Evolutionary conservation across 1,284 basidiomycete species (phyloP).

Genomic region (Papiliotrema fonsecae): DNA sequence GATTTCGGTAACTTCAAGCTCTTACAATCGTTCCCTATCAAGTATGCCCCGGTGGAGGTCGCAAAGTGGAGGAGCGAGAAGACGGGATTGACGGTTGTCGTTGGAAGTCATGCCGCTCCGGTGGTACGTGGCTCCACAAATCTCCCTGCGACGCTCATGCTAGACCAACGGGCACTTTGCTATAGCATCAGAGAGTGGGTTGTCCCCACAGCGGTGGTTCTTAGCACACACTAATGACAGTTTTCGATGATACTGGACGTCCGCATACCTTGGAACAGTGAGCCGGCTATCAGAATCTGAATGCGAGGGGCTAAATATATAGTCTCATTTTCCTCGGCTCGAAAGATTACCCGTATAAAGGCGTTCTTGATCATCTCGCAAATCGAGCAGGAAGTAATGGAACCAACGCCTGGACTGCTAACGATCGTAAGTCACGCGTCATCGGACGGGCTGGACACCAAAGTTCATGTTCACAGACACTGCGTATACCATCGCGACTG

Average conservation of each 20-base stretch:
- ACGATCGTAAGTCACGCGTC: slow-evolving; percentile 42
- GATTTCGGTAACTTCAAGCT: slow-evolving; percentile 45
- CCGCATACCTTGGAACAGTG: slow-evolving; percentile 87
- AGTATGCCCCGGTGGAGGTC: slow-evolving; percentile 44
- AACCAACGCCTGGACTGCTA: slow-evolving; percentile 64
- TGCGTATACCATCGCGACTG: slow-evolving; percentile 95
- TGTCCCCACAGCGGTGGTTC: background rate
- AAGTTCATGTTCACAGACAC: slow-evolving; percentile 59
- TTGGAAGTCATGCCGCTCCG: slow-evolving; percentile 68
- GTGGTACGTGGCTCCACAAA: slow-evolving; percentile 21
- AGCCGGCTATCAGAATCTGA: slow-evolving; percentile 1
- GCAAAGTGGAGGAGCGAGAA: slow-evolving; percentile 48
- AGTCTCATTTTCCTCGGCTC: slow-evolving; percentile 92
- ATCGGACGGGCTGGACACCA: background rate
- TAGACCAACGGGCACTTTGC: slow-evolving; percentile 91
- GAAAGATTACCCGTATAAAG: slow-evolving; percentile 93
- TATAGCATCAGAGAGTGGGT: slow-evolving; percentile 82
- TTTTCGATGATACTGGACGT: slow-evolving; percentile 87
- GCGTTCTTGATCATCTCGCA: slow-evolving; percentile 93
- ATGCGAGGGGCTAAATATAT: background rate
- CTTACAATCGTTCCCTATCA: slow-evolving; percentile 38
- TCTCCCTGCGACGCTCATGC: slow-evolving; percentile 8
- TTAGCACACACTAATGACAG: slow-evolving; percentile 50
- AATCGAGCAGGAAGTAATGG: slow-evolving; percentile 93
- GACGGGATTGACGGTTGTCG: slow-evolving; percentile 50